These are phyloP conservation scores for Coemansia sp. DNA, from an alignment of 192 early-diverging fungal genomes.

Conservation along the genomic window DNA sequence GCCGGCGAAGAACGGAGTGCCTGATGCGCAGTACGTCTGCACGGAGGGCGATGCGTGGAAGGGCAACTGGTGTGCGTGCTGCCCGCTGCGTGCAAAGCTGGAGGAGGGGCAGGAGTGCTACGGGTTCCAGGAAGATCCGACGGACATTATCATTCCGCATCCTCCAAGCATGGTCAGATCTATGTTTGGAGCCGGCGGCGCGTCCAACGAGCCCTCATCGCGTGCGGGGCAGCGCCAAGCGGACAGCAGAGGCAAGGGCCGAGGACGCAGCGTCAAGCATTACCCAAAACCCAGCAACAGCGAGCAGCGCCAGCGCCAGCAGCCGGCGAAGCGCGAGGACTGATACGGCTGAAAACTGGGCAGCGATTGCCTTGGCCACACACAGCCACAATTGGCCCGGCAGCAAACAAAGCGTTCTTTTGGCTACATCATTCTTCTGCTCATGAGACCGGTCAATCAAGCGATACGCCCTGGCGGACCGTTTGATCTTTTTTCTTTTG, in stretches of 20 bases:
- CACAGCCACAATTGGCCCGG: too few relatives aligned
- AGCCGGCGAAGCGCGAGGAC: neutral
- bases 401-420: too few relatives aligned
- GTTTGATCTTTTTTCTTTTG: too few relatives aligned
- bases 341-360: neutral
- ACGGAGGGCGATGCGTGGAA: conserved; percentile 19
- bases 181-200: conserved; percentile 15
- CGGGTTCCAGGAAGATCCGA: conserved; percentile 35
- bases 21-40: conserved; percentile 15
- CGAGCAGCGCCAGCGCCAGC: neutral
- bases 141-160: conserved; percentile 45
- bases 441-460: too few relatives aligned
- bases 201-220: too few relatives aligned
- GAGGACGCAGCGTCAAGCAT: neutral
- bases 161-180: conserved; percentile 28
- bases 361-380: too few relatives aligned
- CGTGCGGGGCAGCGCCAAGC: neutral
- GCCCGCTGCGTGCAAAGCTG: conserved; percentile 26
- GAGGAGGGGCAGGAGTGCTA: conserved; percentile 23
- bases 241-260: neutral
- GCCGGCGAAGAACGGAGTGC: conserved; percentile 16
- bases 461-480: too few relatives aligned
- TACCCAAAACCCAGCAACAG: conserved; percentile 1
- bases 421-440: too few relatives aligned
- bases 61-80: conserved; percentile 47